Evolutionary conservation across 257 asterid genomes (phyloP), one percentile per base, ranked within the genome.

Genomic region (Ilex aquifolium): DNA sequence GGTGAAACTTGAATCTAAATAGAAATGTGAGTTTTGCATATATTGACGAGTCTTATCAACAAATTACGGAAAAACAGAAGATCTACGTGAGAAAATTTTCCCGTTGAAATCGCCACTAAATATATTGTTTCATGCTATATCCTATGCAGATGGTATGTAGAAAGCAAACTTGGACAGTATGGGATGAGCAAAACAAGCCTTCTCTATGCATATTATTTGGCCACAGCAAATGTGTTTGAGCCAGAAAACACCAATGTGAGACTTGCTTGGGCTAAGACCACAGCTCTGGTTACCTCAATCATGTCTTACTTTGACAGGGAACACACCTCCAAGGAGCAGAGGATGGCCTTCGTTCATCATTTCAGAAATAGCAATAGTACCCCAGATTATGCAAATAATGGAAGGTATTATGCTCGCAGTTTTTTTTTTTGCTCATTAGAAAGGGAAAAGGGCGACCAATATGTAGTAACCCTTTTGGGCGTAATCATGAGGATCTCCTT

Each of bases 241-340:
- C 90, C 95, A 0, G 89, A 85, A 55, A 78, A 71, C 57, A 76
- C 90, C 0, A 64, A 60, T 12, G 78, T 65, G 77, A 79, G 99
- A 2, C 70, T 81, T 3, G 86, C 87, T 1, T 93, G 97, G 97
- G 83, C 90, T 3, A 90, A 93, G 77, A 93, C 95, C 0, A 57
- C 76, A 0, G 80, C 81, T 27, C 66, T 93, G 59, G 62, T 90
- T 44, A 76, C 84, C 61, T 71, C 87, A 0, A 69, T 76, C 2
- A 68, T 31, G 8, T 71, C 74, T 51, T 70, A 70, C 68, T 85
- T 80, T n/a, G 61, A 62, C 5, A 36, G 11, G 1, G 65, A 69
- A 1, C 80, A 69, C 32, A 60, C 57, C 31, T 57, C 70, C 12
- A 32, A 2, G 2, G 79, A 85, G 6, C 68, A 83, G 27, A 83